phyloP scores from a whole-genome alignment of 768 basidiomycete species.

The Gloeopeniophorella convolvens region DNA sequence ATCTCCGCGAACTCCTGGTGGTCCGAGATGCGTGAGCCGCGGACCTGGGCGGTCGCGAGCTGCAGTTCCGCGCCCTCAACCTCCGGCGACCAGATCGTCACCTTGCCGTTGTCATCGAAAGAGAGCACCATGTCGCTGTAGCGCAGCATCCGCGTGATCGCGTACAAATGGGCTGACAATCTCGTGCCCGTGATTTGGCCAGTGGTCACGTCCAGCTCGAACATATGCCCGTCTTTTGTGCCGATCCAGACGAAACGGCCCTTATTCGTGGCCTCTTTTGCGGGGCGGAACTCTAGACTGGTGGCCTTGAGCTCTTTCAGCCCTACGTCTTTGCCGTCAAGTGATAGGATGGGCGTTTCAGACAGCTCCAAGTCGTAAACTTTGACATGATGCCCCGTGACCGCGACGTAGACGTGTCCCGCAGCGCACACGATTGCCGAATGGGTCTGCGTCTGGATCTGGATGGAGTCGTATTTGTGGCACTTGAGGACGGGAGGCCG shows the following conservation, averaged over 20 bases:
- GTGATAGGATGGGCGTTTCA: constrained; percentile 38
- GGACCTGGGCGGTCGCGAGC: constrained; percentile 43
- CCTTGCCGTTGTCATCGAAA: constrained; percentile 82
- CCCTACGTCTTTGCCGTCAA: constrained; percentile 60
- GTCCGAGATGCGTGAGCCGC: constrained; percentile 65
- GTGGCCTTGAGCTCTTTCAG: constrained; percentile 66
- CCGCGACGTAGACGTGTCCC: constrained; percentile 53
- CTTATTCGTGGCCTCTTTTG: constrained; percentile 36
- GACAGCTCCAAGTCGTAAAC: constrained; percentile 52
- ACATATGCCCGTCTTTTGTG: constrained; percentile 82
- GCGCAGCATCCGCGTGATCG: constrained; percentile 72
- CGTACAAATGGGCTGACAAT: constrained; percentile 53
- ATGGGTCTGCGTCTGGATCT: constrained; percentile 50
- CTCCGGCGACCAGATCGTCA: constrained; percentile 60
- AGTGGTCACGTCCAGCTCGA: constrained; percentile 71
- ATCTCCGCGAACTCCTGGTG: constrained; percentile 76
- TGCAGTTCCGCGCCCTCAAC: constrained; percentile 26
- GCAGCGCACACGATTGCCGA: constrained; percentile 49
- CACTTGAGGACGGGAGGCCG: constrained; percentile 33
- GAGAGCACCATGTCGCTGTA: constrained; percentile 65
- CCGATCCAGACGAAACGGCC: constrained; percentile 78
- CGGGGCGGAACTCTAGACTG: constrained; percentile 70
- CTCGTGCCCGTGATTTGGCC: constrained; percentile 53
- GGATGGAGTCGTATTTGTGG: constrained; percentile 36
- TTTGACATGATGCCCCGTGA: constrained; percentile 50